Conservation (phyloP, 768 basidiomycete species). For the Lepiota subincarnata region DNA sequence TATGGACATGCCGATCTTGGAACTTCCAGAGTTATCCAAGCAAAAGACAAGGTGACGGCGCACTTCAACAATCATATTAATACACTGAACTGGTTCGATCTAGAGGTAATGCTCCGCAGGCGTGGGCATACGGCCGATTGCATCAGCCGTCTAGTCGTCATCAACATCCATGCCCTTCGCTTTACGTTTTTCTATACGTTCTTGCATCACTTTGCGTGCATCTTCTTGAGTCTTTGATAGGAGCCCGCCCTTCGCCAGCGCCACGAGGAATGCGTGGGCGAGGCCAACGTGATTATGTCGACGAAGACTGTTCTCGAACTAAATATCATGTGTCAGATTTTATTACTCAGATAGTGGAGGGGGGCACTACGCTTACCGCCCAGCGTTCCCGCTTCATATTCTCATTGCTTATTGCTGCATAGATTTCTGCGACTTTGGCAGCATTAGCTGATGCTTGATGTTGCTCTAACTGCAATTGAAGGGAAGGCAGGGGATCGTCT, state of each 20-base stretch:
- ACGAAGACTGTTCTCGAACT: slow-evolving; percentile 88
- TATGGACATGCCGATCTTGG: slow-evolving; percentile 5
- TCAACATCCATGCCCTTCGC: slow-evolving; percentile 44
- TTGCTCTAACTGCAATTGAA: slow-evolving; percentile 55
- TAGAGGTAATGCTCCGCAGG: not conserved
- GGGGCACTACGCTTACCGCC: slow-evolving; percentile 54
- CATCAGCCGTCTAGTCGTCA: slow-evolving; percentile 30
- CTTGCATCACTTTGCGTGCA: slow-evolving; percentile 42
- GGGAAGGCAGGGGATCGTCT: slow-evolving; percentile 69
- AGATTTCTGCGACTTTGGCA: slow-evolving; percentile 46
- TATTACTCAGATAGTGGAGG: slow-evolving; percentile 10
- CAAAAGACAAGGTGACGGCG: not conserved
- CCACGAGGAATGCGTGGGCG: slow-evolving; percentile 67
- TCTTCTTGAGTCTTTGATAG: slow-evolving; percentile 48
- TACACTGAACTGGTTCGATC: slow-evolving; percentile 12
- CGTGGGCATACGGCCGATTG: not conserved
- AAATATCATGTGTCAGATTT: slow-evolving; percentile 14
- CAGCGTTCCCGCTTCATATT: slow-evolving; percentile 74
- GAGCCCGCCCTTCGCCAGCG: slow-evolving; percentile 67
- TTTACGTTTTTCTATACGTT: slow-evolving; percentile 41
- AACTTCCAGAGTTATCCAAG: slow-evolving; percentile 7
- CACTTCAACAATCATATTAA: slow-evolving; percentile 7
- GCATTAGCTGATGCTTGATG: slow-evolving; percentile 40
- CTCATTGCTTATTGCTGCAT: slow-evolving; percentile 59
- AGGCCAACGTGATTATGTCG: slow-evolving; percentile 86